Evolutionary conservation across 2,329 filamentous ascomycete species (phyloP), one percentile per base, ranked within the genome.

Genomic region (Seiridium cupressi): DNA sequence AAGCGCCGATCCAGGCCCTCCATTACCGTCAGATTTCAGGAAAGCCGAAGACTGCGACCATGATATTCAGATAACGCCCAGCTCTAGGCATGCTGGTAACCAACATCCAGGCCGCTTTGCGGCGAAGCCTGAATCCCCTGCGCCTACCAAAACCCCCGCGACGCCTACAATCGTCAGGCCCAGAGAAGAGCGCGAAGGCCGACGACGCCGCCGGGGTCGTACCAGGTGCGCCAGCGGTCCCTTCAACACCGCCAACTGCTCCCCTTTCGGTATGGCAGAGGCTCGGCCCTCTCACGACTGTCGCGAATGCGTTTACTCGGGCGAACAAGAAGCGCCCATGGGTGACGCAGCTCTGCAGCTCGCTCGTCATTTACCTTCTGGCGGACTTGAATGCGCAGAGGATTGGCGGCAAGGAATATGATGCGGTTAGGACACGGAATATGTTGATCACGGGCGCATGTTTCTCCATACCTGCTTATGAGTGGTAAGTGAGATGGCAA

Each of bases 371-470:
- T 61, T 97, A 93, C 71, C 81, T 93, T 44, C 83, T 86, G 55
- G 91, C 90, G 7, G 93, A 96, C 73, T 65, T 95, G 58, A 88
- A 86, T 49, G 92, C 92, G 51, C 93, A 96, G 76, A 80, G 82
- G 60, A 86, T 96, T 64, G 76, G 78, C 61, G 81, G 79, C 31
- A 79, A 81, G 64, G 79, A 81, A 3, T 93, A 95, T 70, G 88
- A 92, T 70, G 83, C 87, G 3, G 76, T 78, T 60, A 82, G 92
- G 49, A 94, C 92, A 0, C 71, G 84, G 59, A 82, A 93, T 57
- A 89, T 91, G 60, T 75, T 97, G 68, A 71, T 87, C 3, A 94
- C 97, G 60, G 92, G 92, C 3, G 86, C 84, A 2, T 77, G 89
- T 53, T 85, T 84, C 9, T 87, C 89, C 18, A 91, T 97, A 61